phyloP scores from a whole-genome alignment of 2,329 filamentous ascomycete species.

The Fusarium nurragi region DNA sequence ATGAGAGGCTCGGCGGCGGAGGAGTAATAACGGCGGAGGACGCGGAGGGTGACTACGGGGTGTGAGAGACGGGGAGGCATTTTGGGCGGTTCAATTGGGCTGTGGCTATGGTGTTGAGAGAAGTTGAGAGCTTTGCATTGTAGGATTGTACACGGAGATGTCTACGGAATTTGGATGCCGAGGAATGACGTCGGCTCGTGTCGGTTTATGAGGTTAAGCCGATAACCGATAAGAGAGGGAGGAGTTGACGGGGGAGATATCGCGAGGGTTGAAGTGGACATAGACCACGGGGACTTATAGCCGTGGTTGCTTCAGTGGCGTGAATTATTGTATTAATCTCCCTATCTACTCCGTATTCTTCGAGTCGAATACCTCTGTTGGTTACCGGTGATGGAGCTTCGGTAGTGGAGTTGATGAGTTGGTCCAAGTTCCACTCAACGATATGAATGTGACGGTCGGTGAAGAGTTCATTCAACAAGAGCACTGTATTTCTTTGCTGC shows the following conservation, averaged over 20 bases:
- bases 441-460: slow-evolving; percentile 3
- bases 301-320: background rate
- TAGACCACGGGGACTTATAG: slow-evolving; percentile 10
- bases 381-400: background rate
- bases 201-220: slow-evolving; percentile 36
- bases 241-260: background rate
- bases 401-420: slow-evolving; percentile 31
- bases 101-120: background rate
- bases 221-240: slow-evolving; percentile 35
- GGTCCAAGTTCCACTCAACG: slow-evolving; percentile 21
- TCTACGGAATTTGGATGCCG: slow-evolving; percentile 7
- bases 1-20: slow-evolving; percentile 65
- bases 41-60: slow-evolving; percentile 32
- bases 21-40: slow-evolving; percentile 52
- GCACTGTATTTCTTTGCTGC: background rate
- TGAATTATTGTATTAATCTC: background rate
- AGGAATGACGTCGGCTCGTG: slow-evolving; percentile 37
- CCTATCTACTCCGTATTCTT: too few species aligned
- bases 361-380: background rate
- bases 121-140: background rate
- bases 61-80: slow-evolving; percentile 49
- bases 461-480: background rate
- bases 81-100: slow-evolving; percentile 5
- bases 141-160: background rate
- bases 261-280: background rate